phyloP scores from a whole-genome alignment of 2,329 filamentous ascomycete genomes.

The Botryotinia globosa region DNA sequence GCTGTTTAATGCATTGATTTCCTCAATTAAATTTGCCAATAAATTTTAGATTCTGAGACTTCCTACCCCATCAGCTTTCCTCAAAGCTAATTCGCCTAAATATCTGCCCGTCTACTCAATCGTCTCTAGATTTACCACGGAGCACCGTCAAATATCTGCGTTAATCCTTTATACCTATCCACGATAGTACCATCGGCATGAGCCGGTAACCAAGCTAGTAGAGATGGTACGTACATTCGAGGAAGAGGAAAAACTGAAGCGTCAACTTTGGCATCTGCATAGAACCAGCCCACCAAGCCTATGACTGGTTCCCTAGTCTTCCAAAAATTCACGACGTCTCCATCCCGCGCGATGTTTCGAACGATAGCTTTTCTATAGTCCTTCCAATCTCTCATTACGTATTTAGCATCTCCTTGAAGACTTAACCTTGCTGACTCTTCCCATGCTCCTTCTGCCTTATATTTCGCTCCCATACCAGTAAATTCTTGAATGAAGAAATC shows the following conservation, averaged over 20 bases:
- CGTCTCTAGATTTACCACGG: background rate
- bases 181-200: background rate
- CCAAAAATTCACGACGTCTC: background rate
- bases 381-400: background rate
- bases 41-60: background rate
- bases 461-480: background rate
- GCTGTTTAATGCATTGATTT: background rate
- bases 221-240: background rate
- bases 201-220: background rate
- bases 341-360: background rate
- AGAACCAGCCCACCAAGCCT: background rate
- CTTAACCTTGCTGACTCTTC: background rate
- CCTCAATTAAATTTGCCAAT: background rate
- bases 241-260: background rate
- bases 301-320: background rate
- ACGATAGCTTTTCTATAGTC: background rate
- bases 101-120: background rate
- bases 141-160: background rate
- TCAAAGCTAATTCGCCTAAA: background rate
- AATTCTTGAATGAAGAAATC: background rate
- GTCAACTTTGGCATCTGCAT: background rate
- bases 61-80: background rate
- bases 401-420: background rate
- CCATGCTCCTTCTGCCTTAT: background rate
- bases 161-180: slow-evolving; percentile 7